These are phyloP conservation scores for Cucumis melo DNA, from an alignment of 306 rosid species.

Conservation along the genomic window DNA sequence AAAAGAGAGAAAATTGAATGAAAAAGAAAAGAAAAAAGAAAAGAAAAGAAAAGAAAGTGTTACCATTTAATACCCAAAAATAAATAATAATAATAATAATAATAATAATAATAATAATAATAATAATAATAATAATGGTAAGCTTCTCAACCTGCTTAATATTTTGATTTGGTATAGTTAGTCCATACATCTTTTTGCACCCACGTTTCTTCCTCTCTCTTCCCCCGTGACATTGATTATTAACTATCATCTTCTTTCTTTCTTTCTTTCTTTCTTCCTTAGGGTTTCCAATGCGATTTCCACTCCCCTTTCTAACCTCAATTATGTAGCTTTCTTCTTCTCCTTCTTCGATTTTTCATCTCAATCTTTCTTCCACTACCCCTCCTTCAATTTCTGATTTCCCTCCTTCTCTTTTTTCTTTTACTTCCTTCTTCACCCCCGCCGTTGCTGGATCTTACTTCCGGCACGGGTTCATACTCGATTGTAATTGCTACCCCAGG, in stretches of 20 bases:
- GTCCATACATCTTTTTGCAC: neutral
- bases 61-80: no score
- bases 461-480: conserved; percentile 8
- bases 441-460: conserved; percentile 10
- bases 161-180: neutral
- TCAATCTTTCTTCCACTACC: neutral
- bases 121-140: no score
- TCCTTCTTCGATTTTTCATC: neutral
- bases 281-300: conserved; percentile 6
- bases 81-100: no score
- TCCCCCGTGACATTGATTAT: conserved; percentile 6
- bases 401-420: neutral
- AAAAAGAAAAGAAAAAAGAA: no score
- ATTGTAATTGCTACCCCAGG: conserved; percentile 28
- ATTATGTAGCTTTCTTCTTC: neutral
- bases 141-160: neutral
- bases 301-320: neutral
- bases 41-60: no score
- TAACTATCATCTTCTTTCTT: neutral
- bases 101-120: no score
- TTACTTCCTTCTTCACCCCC: neutral
- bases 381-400: neutral
- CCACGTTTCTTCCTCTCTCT: neutral
- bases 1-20: no score
- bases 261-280: neutral